Base-by-base conservation (phyloP, 169 alveolate genomes). In the Cryptosporidium xiaoi region DNA sequence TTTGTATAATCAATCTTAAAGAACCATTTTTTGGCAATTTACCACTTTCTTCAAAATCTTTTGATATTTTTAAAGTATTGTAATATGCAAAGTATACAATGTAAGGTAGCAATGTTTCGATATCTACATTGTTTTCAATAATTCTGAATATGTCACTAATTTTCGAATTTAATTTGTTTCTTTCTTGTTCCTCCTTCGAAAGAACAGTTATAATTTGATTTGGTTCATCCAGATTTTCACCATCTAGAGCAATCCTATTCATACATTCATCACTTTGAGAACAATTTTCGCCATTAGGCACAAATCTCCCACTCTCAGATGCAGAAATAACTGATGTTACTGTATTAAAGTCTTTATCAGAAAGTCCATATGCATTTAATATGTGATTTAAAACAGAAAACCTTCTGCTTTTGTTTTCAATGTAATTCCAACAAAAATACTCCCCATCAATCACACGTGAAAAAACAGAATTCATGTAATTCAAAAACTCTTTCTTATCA, bases 271-370 rank as follows among this genome's bases (percentile, higher is more conserved):
- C 13, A 8, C 48, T 8, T 40, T 8, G 48, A 8, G 10, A 40
- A 8, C 48, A 40, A 40, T 40, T 40, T 40, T 40, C 48, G 10
- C 13, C 10, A 40, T 40, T 8, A 40, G 4, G 4, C 48, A 40
- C 4, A 8, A 40, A 40, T 40, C 10, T 40, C 10, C 48, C 10
- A 33, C 51, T 27, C 27, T 66, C 58, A 40, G 12, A 31, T 31
- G 13, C 50, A 24, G 40, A 60, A 13, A 77, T 24, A 18, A 60
- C 51, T 12, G 87, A 58, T 7, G 64, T 60, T 27, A 77, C 0
- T 20, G 64, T n/a, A 24, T 62, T 62, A 40, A 60, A 29, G 64
- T 77, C 87, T 31, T 60, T 77, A 5, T 77, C 87, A 77, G 87
- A 77, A 40, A 77, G 62, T n/a, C 87, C 87, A 27, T 77, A 77